Conservation (phyloP, 371 early-diverging fungal genomes). For the Circinella minor region DNA sequence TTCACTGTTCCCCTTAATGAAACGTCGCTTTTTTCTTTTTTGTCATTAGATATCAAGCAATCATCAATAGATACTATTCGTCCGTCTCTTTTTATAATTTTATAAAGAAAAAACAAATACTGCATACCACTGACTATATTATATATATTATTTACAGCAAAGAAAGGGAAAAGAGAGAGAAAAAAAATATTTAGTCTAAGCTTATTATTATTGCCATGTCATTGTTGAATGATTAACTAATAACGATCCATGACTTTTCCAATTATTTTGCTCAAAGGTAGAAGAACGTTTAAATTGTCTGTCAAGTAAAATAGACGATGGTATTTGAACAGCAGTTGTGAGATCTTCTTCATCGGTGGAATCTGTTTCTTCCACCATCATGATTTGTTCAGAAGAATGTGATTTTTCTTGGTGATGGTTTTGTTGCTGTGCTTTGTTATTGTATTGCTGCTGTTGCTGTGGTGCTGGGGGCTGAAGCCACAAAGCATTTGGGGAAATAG, state of each 20-base stretch:
- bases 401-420: neutral
- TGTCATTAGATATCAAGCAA: neutral
- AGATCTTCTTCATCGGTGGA: conserved; percentile 1
- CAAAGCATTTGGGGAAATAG: conserved; percentile 18
- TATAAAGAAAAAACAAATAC: no score
- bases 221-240: no score
- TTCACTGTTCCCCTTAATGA: neutral
- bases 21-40: neutral
- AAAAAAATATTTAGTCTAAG: neutral
- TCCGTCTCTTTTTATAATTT: no score
- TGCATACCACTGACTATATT: no score
- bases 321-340: neutral
- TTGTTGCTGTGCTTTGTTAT: neutral
- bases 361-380: conserved; percentile 3
- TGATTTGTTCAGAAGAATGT: neutral
- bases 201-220: neutral
- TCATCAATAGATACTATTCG: no score
- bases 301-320: conserved; percentile 6
- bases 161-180: neutral
- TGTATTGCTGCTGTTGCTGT: neutral
- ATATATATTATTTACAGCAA: neutral
- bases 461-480: conserved; percentile 19
- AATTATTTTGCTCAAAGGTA: conserved; percentile 1
- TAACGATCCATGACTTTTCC: neutral
- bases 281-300: neutral